A percentile compares a stretch with the other conserved stretches of the same genome.
phyloP scores from a whole-genome alignment of 2,329 filamentous ascomycete genomes.

The Venturiaceae sp. region DNA sequence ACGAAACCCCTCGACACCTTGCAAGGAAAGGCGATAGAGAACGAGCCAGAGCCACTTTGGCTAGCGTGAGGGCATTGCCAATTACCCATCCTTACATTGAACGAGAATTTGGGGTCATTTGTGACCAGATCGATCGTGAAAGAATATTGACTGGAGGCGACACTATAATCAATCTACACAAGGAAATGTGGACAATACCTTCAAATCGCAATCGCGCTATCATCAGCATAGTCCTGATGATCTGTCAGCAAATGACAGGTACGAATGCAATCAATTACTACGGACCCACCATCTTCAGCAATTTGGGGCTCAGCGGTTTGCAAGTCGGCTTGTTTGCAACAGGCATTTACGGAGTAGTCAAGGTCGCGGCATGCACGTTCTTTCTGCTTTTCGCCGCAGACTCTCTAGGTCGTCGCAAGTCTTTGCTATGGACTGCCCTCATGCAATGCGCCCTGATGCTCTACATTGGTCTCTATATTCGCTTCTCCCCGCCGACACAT shows the following conservation, averaged over 20 bases:
- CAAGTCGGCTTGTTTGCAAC: slow-evolving; percentile 58
- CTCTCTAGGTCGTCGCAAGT: slow-evolving; percentile 55
- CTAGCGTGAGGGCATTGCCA: slow-evolving; percentile 45
- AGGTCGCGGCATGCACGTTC: slow-evolving; percentile 51
- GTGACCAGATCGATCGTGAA: slow-evolving; percentile 40
- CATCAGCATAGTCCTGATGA: slow-evolving; percentile 53
- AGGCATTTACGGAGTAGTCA: slow-evolving; percentile 64
- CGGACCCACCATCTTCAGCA: slow-evolving; percentile 58
- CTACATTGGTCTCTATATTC: slow-evolving; percentile 62
- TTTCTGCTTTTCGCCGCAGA: slow-evolving; percentile 62
- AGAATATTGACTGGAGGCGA: slow-evolving; percentile 45
- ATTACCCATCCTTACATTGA: slow-evolving; percentile 24
- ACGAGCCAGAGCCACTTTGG: slow-evolving; percentile 46
- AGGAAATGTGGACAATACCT: slow-evolving; percentile 34
- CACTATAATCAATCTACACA: slow-evolving; percentile 27
- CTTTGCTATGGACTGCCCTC: slow-evolving; percentile 54
- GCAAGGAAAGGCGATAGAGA: slow-evolving; percentile 62
- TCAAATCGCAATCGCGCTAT: slow-evolving; percentile 52
- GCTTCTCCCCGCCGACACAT: slow-evolving; percentile 47
- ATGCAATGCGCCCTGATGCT: slow-evolving; percentile 55
- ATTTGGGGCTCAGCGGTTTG: slow-evolving; percentile 50
- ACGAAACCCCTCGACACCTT: slow-evolving; percentile 59
- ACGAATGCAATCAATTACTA: slow-evolving; percentile 50
- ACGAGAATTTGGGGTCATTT: slow-evolving; percentile 24
- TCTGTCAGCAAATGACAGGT: slow-evolving; percentile 66